Conservation (phyloP, 805 yeast species). For the Kregervanrija pseudodelftensis region DNA sequence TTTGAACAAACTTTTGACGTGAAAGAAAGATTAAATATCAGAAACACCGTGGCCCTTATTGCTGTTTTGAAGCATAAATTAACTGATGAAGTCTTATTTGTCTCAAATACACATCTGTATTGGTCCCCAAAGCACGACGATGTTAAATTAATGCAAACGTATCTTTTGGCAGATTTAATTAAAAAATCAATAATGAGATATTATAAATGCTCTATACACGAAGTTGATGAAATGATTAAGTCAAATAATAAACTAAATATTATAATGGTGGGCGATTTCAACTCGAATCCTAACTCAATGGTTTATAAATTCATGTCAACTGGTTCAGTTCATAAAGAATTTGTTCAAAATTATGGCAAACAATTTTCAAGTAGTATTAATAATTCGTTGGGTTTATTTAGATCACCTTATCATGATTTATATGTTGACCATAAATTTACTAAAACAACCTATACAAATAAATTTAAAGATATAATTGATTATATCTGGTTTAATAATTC, state of each 20-base stretch:
- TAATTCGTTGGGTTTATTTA: slow-evolving; percentile 14
- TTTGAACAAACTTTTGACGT: slow-evolving; percentile 31
- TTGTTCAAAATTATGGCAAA: slow-evolving; percentile 13
- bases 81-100: slow-evolving; percentile 34
- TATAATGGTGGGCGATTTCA: slow-evolving; percentile 51
- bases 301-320: slow-evolving; percentile 38
- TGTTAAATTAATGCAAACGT: slow-evolving; percentile 47
- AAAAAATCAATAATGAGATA: slow-evolving; percentile 22
- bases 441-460: slow-evolving; percentile 41
- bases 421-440: slow-evolving; percentile 17
- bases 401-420: slow-evolving; percentile 23
- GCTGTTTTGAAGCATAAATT: slow-evolving; percentile 38
- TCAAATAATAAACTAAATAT: slow-evolving; percentile 24
- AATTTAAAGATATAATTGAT: slow-evolving; percentile 47
- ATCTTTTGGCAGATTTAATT: slow-evolving; percentile 33
- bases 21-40: slow-evolving; percentile 29
- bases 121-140: slow-evolving; percentile 49
- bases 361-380: slow-evolving; percentile 6
- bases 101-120: slow-evolving; percentile 55
- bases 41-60: slow-evolving; percentile 55
- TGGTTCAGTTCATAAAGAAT: slow-evolving; percentile 19
- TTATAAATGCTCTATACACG: slow-evolving; percentile 7
- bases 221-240: slow-evolving; percentile 7
- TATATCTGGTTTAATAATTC: slow-evolving; percentile 46
- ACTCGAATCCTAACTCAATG: slow-evolving; percentile 42